Evolutionary conservation across 805 yeast genomes (phyloP).

Genomic region (Candida xyloterini): DNA sequence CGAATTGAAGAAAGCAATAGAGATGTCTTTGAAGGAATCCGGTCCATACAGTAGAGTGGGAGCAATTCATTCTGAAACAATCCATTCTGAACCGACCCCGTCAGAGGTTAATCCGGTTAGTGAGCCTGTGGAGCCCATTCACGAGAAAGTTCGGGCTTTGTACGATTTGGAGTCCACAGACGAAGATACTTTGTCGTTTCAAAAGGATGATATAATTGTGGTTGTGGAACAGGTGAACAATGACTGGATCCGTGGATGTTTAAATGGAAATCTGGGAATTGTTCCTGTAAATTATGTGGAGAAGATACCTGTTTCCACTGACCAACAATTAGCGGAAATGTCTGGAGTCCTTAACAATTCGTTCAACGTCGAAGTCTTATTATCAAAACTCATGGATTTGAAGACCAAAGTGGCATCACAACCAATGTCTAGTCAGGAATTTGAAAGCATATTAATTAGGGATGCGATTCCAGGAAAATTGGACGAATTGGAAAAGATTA

Average conservation of each 20-base stretch:
- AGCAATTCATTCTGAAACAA: constrained; percentile 13
- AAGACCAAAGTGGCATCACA: constrained; percentile 34
- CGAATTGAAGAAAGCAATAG: constrained; percentile 73
- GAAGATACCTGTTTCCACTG: constrained; percentile 64
- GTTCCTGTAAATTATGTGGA: constrained; percentile 92
- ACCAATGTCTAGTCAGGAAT: constrained; percentile 33
- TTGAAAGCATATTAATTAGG: constrained; percentile 40
- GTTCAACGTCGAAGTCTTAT: constrained; percentile 68
- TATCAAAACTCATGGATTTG: constrained; percentile 48
- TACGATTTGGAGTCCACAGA: constrained; percentile 78
- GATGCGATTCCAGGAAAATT: constrained; percentile 70
- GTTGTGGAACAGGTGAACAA: constrained; percentile 84
- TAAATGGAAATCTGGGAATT: constrained; percentile 78
- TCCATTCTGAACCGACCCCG: constrained; percentile 12
- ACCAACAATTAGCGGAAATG: constrained; percentile 52
- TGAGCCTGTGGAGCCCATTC: constrained; percentile 13
- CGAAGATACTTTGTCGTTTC: constrained; percentile 83
- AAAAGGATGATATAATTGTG: constrained; percentile 81
- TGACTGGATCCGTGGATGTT: constrained; percentile 95
- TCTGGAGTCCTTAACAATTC: constrained; percentile 47
- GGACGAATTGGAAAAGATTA: constrained; percentile 66
- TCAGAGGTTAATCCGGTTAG: constrained; percentile 3
- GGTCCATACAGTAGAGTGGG: constrained; percentile 23
- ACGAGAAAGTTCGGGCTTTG: constrained; percentile 65
- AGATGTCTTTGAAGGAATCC: constrained; percentile 65